Percentiles rank a stretch among this genome's conserved stretches.
phyloP scores from a whole-genome alignment of 2,329 filamentous ascomycete species.

The Epichloe elymi region DNA sequence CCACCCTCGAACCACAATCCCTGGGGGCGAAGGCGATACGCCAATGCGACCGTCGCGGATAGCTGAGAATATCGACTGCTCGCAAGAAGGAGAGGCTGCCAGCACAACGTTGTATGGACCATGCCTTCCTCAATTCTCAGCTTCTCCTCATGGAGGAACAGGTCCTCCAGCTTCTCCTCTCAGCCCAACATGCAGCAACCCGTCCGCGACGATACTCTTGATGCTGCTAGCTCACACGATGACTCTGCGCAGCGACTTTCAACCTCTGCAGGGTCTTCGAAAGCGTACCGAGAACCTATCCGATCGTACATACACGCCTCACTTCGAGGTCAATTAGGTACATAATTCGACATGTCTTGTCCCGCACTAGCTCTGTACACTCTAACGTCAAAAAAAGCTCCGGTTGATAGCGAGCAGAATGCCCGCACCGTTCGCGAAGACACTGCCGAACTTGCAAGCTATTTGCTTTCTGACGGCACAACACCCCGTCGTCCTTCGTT shows the following conservation, averaged over 20 bases:
- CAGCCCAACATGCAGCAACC: conserved; percentile 17
- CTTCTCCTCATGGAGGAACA: conserved; percentile 36
- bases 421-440: conserved; percentile 72
- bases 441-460: conserved; percentile 74
- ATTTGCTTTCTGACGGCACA: conserved; percentile 56
- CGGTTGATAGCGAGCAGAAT: conserved; percentile 57
- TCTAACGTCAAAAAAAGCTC: conserved; percentile 21
- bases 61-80: conserved; percentile 8
- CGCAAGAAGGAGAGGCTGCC: background rate
- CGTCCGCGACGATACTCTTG: conserved; percentile 14
- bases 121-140: conserved; percentile 35
- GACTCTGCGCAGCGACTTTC: conserved; percentile 21
- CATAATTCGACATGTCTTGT: background rate
- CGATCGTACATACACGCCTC: conserved; percentile 60
- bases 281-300: conserved; percentile 48
- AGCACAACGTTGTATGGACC: conserved; percentile 3
- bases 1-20: background rate
- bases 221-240: conserved; percentile 9
- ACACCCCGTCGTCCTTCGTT: conserved; percentile 31
- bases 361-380: no score
- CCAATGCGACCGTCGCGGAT: conserved; percentile 7
- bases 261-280: conserved; percentile 23
- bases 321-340: conserved; percentile 45
- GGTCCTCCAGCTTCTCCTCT: conserved; percentile 24
- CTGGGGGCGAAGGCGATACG: conserved; percentile 7